Percentiles rank a stretch among this genome's conserved stretches.
Conservation (phyloP, 2,329 filamentous ascomycete species). For the Fusarium musae region DNA sequence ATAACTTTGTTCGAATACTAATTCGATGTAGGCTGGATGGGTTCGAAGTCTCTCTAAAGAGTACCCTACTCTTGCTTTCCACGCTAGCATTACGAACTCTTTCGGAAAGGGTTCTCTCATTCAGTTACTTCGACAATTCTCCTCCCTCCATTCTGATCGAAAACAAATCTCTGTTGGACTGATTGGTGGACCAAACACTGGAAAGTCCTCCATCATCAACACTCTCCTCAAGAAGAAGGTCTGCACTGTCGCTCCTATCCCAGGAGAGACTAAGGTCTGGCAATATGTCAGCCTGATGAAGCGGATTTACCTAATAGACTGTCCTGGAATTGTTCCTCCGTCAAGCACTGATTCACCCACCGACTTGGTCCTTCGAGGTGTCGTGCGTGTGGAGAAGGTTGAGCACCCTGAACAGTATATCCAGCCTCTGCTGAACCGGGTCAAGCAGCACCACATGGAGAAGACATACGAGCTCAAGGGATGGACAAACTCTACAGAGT, state of each 20-base stretch:
- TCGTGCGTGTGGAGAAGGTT: constrained; percentile 94
- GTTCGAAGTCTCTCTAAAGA: constrained; percentile 89
- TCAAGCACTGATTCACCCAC: constrained; percentile 84
- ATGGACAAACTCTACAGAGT: constrained; percentile 80
- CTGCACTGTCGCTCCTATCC: constrained; percentile 91
- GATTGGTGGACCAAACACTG: constrained; percentile 83
- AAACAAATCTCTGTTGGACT: constrained; percentile 96
- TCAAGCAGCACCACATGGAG: constrained; percentile 89
- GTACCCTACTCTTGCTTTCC: constrained; percentile 93
- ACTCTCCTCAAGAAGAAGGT: constrained; percentile 94
- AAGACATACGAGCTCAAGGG: constrained; percentile 90
- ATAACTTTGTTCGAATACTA: constrained; percentile 37
- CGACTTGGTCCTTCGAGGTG: constrained; percentile 89
- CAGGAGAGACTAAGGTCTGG: constrained; percentile 98
- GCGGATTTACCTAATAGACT: constrained; percentile 90
- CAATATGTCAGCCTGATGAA: constrained; percentile 97
- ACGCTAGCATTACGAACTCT: constrained; percentile 92
- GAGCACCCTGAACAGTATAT: constrained; percentile 98
- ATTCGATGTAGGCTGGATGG: constrained; percentile 80
- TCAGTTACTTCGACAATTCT: constrained; percentile 91
- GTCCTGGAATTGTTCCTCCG: constrained; percentile 94
- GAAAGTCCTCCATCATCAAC: constrained; percentile 98
- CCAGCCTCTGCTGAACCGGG: constrained; percentile 79
- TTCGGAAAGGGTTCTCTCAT: constrained; percentile 97
- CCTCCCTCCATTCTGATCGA: constrained; percentile 84